Base-by-base conservation (phyloP, 495 filamentous ascomycete genomes). In the Podospora sp. region DNA sequence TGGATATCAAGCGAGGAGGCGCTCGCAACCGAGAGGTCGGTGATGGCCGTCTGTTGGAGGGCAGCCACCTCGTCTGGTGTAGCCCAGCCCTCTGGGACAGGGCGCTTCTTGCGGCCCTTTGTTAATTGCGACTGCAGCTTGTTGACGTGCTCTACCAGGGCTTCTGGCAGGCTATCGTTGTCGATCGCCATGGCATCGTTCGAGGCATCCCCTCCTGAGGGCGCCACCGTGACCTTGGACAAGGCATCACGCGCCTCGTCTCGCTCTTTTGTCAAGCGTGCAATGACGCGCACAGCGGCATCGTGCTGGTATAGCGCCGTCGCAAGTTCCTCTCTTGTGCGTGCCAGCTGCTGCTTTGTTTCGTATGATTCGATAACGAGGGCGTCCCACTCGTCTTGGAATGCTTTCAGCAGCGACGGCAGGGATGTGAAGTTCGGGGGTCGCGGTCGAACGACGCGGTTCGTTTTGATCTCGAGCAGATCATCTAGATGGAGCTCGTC, bases 331-430 rank as follows among this genome's bases (percentile, higher is more conserved):
- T 98, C 94, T 72, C 94, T 84, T 27, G 92, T 95, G 73, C 96
- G 92, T 52, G 89, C 84, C 67, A 99, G 80, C 67, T 97, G 93
- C 76, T 97, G 91, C 77, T 90, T 88, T 40, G 97, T 81, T 60
- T 91, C 92, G 76, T 92, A 97, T 60, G 92, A 89, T 77, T 99
- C 95, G 21, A 99, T 81, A 29, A 93, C 91, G 27, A 97, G 77
- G 11, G 95, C 90, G 77, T 99, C 95, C 95, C 95, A 99, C 84
- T 99, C 95, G 72, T 97, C 94, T 71, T 99, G 95, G 74, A 99
- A 97, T n/a, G 92, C 90, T 49, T 90, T 91, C 67, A 99, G 91
- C 25, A 99, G 85, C n/a, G 95, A 92, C 7, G 95, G 95, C 68
- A 99, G 96, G 26, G 95, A 98, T 56, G 95, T 98, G 70, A 97